Conservation (phyloP, 176 grass and related monocot species). For the Oropetium thomaeum region DNA sequence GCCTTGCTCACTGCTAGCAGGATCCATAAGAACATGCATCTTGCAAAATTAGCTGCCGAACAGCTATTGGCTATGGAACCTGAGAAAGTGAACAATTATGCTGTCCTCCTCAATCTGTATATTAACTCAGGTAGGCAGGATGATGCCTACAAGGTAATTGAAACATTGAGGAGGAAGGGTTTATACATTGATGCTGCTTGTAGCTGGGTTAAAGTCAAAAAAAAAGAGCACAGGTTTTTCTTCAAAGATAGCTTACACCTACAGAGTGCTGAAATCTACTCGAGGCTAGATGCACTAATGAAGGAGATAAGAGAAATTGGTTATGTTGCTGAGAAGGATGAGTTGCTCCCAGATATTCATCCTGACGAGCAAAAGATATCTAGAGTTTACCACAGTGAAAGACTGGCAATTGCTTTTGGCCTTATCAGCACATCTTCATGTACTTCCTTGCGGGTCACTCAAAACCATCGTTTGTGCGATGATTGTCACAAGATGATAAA, state of each 20-base stretch:
- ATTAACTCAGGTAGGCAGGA: constrained; percentile 45
- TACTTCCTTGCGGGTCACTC: constrained; percentile 56
- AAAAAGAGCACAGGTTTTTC: constrained; percentile 60
- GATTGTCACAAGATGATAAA: constrained; percentile 77
- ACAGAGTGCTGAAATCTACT: constrained; percentile 57
- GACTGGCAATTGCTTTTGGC: constrained; percentile 73
- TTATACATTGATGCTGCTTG: constrained; percentile 46
- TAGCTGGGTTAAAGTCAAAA: constrained; percentile 89
- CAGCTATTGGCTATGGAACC: constrained; percentile 66
- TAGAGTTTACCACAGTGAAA: constrained; percentile 64
- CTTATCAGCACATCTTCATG: constrained; percentile 60
- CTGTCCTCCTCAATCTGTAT: constrained; percentile 69
- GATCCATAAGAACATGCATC: constrained; percentile 65
- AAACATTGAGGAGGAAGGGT: constrained; percentile 55
- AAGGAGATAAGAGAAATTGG: constrained; percentile 51
- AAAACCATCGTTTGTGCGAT: constrained; percentile 61
- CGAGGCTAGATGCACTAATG: constrained; percentile 57
- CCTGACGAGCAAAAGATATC: constrained; percentile 40
- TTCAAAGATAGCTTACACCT: constrained; percentile 66
- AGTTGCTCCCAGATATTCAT: constrained; percentile 64
- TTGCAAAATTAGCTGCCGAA: constrained; percentile 66
- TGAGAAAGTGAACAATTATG: constrained; percentile 68
- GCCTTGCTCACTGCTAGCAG: constrained; percentile 76
- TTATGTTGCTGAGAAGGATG: constrained; percentile 48
- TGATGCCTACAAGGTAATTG: constrained; percentile 44